A percentile compares a stretch with the other conserved stretches of the same genome.
These are phyloP conservation scores for Lyophyllum shimeji DNA, from an alignment of 768 basidiomycete species.

Conservation along the genomic window DNA sequence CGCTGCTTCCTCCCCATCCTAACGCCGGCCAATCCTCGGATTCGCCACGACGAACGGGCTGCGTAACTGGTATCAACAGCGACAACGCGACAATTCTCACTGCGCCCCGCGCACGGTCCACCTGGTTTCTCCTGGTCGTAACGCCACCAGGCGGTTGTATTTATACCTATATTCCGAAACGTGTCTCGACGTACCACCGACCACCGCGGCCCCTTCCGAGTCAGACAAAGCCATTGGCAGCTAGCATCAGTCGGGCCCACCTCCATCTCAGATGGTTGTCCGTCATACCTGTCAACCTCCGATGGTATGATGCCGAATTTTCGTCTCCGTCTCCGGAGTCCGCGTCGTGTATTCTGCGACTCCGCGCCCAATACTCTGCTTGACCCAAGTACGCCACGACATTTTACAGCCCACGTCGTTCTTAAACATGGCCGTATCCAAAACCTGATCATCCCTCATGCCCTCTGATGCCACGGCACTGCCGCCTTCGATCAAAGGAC, in stretches of 20 bases:
- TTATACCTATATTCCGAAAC: slow-evolving; percentile 15
- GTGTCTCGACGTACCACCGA: slow-evolving; percentile 6
- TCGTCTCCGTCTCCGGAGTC: background rate
- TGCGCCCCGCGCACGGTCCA: slow-evolving; percentile 14
- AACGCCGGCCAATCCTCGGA: slow-evolving; percentile 11
- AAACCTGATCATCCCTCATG: too few species aligned
- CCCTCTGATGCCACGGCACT: too few species aligned
- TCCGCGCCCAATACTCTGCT: background rate
- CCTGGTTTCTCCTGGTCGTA: background rate
- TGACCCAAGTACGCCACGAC: background rate
- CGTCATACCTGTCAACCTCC: slow-evolving; percentile 4
- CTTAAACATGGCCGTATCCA: too few species aligned
- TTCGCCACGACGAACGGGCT: background rate
- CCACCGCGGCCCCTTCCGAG: slow-evolving; percentile 11
- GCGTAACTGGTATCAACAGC: background rate
- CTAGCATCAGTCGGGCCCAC: background rate
- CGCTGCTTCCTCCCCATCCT: slow-evolving; percentile 5
- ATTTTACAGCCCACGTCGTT: too few species aligned
- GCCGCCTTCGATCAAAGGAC: too few species aligned
- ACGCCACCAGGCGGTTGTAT: slow-evolving; percentile 8
- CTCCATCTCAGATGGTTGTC: background rate
- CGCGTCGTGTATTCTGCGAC: too few species aligned
- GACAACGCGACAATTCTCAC: background rate
- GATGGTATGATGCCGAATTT: background rate
- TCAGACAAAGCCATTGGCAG: slow-evolving; percentile 8